Evolutionary conservation across 139 green algal species (phyloP).

Genomic region (Tetradesmus lagerheimii): DNA sequence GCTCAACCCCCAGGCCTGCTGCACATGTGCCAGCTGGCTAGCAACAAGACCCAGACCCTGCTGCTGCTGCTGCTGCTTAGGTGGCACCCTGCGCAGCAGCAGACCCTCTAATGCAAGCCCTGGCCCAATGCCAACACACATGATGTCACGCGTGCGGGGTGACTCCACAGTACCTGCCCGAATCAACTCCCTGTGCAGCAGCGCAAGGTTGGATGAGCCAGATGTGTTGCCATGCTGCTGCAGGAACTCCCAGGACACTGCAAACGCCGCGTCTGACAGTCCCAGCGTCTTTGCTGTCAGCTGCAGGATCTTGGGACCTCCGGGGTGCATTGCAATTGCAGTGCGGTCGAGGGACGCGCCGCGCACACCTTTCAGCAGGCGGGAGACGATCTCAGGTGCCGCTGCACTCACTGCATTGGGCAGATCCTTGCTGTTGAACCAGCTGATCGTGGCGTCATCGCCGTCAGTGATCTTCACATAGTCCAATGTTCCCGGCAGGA

Average conservation of each 20-base stretch:
- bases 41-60: not conserved
- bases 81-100: not conserved
- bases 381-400: not conserved
- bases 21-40: not conserved
- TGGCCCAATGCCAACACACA: not conserved
- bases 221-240: not conserved
- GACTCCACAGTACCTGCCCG: not conserved
- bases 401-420: not conserved
- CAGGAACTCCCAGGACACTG: not conserved
- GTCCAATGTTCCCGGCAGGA: not conserved
- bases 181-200: slow-evolving; percentile 1
- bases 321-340: not conserved
- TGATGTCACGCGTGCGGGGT: not conserved
- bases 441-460: not conserved
- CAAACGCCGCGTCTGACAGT: not conserved
- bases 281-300: not conserved
- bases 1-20: not conserved
- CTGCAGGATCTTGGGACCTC: not conserved
- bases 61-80: not conserved
- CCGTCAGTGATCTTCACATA: not conserved
- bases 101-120: not conserved
- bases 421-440: slow-evolving; percentile 10
- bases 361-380: not conserved
- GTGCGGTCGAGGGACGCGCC: not conserved
- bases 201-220: slow-evolving; percentile 9